Evolutionary conservation across 352 stramenopile species (phyloP), one percentile per base, ranked within the genome.

Genomic region (Globisporangium iwayamae): DNA sequence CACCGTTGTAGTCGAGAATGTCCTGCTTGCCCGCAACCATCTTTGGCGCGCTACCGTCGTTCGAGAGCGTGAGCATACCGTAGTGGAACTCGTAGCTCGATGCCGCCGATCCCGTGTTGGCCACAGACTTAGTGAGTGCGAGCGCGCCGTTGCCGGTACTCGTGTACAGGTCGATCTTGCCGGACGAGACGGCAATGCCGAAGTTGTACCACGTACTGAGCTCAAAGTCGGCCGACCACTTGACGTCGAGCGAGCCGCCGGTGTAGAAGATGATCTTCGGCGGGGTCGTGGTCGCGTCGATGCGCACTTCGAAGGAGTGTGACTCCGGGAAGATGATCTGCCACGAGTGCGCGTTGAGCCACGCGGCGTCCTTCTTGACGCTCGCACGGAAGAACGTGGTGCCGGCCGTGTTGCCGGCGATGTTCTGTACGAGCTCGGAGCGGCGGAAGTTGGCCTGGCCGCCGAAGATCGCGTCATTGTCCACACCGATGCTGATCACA

Each of bases 121-220:
- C 68, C 52, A 78, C 73, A 2, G 70, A 78, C 57, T 71, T 83
- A 41, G 67, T 76, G 43, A 86, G 68, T 25, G 70, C 71, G 22
- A 88, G 70, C 4, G 52, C 68, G 14, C 66, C 70, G 62, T 73
- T 70, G 30, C 78, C 79, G 25, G 80, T 73, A 63, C 75, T 87
- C 60, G 70, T 76, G 78, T 90, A 89, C 22, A 90, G 60, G 20
- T 63, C 60, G 25, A 85, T 66, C n/a, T 78, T 58, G 22, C 68
- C 73, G 1, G 67, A 63, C 2, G 65, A 67, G 51, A 88, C 73
- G 9, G 71, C 75, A 38, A 90, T 81, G 28, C 81, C 81, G 54
- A 90, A 85, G 73, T 87, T 87, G 71, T 87, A 87, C 80, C 80
- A 89, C 48, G 78, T 89, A 32, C 67, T 55, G 63, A 62, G 67